Evolutionary conservation across 2,329 filamentous ascomycete genomes (phyloP).

Genomic region (Verticillium klebahnii): DNA sequence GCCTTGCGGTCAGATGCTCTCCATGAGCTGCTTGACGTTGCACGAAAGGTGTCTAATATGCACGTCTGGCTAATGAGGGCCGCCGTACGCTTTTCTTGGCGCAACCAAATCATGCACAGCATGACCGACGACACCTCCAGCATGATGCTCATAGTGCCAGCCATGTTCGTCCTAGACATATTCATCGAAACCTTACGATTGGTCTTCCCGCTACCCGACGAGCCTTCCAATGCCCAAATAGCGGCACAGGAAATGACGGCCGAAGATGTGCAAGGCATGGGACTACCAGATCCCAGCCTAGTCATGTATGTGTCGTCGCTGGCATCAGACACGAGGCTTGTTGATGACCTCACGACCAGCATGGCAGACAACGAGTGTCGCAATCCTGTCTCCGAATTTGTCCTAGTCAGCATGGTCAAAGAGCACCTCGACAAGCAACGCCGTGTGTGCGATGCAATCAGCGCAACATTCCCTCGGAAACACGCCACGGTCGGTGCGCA

Average conservation of each 20-base stretch:
- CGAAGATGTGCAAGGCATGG: neutral
- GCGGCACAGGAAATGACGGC: neutral
- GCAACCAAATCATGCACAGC: slow-evolving; percentile 4
- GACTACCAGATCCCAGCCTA: neutral
- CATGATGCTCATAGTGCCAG: slow-evolving; percentile 7
- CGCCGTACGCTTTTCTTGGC: slow-evolving; percentile 3
- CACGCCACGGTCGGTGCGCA: neutral
- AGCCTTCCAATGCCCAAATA: neutral
- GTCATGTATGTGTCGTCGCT: neutral
- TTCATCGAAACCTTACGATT: slow-evolving; percentile 3
- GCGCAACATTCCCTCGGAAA: neutral
- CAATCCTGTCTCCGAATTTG: neutral
- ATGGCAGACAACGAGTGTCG: neutral
- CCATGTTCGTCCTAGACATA: slow-evolving; percentile 4
- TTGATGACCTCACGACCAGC: neutral
- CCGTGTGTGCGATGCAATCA: neutral
- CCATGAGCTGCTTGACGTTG: slow-evolving; percentile 4
- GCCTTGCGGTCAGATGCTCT: neutral
- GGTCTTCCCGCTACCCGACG: slow-evolving; percentile 1
- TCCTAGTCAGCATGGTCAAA: neutral
- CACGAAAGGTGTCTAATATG: slow-evolving; percentile 2
- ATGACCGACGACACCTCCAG: slow-evolving; percentile 6
- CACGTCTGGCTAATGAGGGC: slow-evolving; percentile 3
- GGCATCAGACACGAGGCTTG: neutral
- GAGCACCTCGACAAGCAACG: neutral